phyloP scores from a whole-genome alignment of 805 yeast genomes.

The Grigorovia humatica region DNA sequence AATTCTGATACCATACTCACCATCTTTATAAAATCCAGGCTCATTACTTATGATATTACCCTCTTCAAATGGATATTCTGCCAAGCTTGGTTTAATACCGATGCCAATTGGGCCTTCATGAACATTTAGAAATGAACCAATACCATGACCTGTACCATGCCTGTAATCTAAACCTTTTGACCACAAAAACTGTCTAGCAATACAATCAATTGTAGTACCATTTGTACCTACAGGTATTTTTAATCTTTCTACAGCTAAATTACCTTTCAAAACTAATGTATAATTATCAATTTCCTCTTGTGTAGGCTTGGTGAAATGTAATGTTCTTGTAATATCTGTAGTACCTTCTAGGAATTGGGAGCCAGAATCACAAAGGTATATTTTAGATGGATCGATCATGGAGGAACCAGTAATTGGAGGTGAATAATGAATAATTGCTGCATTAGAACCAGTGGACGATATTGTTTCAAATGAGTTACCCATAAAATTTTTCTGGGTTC shows the following conservation, averaged over 20 bases:
- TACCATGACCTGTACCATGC: constrained; percentile 97
- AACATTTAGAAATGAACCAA: constrained; percentile 84
- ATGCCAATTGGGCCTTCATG: constrained; percentile 93
- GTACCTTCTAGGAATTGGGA: constrained; percentile 91
- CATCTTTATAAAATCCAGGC: constrained; percentile 89
- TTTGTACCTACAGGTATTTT: constrained; percentile 68
- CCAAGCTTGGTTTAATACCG: constrained; percentile 40
- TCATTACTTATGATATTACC: constrained; percentile 85
- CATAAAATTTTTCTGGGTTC: constrained; percentile 43
- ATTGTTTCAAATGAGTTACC: constrained; percentile 71
- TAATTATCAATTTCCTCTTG: constrained; percentile 54
- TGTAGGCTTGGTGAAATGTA: constrained; percentile 52
- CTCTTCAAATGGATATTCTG: constrained; percentile 41
- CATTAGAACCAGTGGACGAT: constrained; percentile 65
- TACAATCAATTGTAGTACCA: constrained; percentile 66
- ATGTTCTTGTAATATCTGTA: constrained; percentile 88
- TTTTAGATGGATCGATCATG: constrained; percentile 51
- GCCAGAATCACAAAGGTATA: constrained; percentile 81
- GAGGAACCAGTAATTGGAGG: constrained; percentile 52
- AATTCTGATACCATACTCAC: constrained; percentile 80
- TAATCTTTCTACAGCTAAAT: constrained; percentile 71
- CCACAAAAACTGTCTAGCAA: constrained; percentile 81
- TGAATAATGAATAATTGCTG: constrained; percentile 66
- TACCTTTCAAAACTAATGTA: constrained; percentile 85
- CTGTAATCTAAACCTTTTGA: constrained; percentile 72